Percentiles rank a stretch among this genome's conserved stretches.
These are phyloP conservation scores for Fusarium luffae DNA, from an alignment of 2,329 filamentous ascomycete genomes.

Conservation along the genomic window DNA sequence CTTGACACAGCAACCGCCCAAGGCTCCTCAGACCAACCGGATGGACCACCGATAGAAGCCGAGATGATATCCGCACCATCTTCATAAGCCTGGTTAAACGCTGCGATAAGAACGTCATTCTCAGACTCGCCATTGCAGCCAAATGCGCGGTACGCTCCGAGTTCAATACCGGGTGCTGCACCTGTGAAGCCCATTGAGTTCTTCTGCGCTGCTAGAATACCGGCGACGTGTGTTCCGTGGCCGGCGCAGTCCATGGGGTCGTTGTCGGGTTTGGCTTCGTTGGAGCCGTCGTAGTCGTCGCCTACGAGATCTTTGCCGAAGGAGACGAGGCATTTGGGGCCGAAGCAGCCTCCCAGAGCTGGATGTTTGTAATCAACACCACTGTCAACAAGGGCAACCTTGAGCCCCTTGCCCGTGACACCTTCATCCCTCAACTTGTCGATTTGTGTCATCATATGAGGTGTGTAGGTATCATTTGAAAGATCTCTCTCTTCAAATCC, in stretches of 20 bases:
- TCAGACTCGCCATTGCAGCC: slow-evolving; percentile 62
- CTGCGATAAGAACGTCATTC: slow-evolving; percentile 68
- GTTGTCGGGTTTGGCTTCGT: slow-evolving; percentile 56
- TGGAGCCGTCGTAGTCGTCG: slow-evolving; percentile 59
- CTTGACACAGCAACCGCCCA: slow-evolving; percentile 62
- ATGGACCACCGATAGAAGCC: slow-evolving; percentile 62
- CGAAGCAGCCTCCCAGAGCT: slow-evolving; percentile 73
- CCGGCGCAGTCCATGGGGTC: slow-evolving; percentile 68
- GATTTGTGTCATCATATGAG: slow-evolving; percentile 68
- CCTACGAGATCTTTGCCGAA: slow-evolving; percentile 69
- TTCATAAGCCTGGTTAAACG: slow-evolving; percentile 69
- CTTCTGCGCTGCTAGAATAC: slow-evolving; percentile 69
- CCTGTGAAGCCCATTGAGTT: slow-evolving; percentile 67
- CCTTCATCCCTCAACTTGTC: slow-evolving; percentile 62
- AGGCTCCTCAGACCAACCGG: slow-evolving; percentile 64
- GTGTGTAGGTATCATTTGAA: slow-evolving; percentile 55
- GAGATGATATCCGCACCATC: slow-evolving; percentile 69
- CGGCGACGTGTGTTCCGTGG: slow-evolving; percentile 71
- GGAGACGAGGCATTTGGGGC: slow-evolving; percentile 66
- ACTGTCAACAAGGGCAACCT: slow-evolving; percentile 64
- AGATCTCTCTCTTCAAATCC: slow-evolving; percentile 25
- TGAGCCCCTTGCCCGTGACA: slow-evolving; percentile 62
- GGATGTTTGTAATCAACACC: slow-evolving; percentile 72
- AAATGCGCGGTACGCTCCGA: slow-evolving; percentile 69
- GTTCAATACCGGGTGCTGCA: slow-evolving; percentile 64